These are phyloP conservation scores for Candida freyschussii DNA, from an alignment of 1,139 yeast genomes.

Conservation along the genomic window DNA sequence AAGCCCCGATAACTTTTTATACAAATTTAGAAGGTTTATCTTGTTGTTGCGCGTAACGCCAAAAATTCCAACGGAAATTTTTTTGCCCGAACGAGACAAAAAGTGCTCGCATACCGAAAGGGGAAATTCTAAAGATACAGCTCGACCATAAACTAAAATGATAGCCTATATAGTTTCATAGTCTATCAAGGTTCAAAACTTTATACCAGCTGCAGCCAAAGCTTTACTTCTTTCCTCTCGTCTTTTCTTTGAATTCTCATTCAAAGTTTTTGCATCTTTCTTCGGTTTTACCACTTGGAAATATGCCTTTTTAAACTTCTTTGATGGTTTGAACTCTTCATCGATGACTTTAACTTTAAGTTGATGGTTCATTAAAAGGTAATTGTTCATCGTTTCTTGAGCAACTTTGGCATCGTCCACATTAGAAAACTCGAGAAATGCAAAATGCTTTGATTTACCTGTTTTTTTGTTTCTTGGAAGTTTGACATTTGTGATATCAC, in stretches of 20 bases:
- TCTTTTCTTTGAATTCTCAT: constrained; percentile 27
- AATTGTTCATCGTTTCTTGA: constrained; percentile 93
- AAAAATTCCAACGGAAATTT: too few relatives aligned
- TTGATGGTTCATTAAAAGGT: constrained; percentile 82
- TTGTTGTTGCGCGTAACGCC: too few relatives aligned
- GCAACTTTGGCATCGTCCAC: constrained; percentile 80
- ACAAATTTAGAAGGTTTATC: too few relatives aligned
- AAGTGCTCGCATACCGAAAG: too few relatives aligned
- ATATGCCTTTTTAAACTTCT: constrained; percentile 54
- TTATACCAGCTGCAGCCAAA: constrained; percentile 21
- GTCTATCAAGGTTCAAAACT: too few relatives aligned
- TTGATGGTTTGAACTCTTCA: constrained; percentile 49
- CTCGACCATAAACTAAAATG: too few relatives aligned
- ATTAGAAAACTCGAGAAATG: constrained; percentile 77
- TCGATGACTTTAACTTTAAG: constrained; percentile 59
- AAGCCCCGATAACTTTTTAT: too few relatives aligned
- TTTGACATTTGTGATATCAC: constrained; percentile 70
- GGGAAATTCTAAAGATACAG: too few relatives aligned
- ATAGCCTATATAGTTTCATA: too few relatives aligned
- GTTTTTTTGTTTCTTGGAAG: constrained; percentile 86
- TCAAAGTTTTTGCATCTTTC: constrained; percentile 33
- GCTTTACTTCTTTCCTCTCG: constrained; percentile 28
- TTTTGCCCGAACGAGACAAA: too few relatives aligned
- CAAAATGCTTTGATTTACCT: constrained; percentile 91
- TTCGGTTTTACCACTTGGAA: constrained; percentile 40